phyloP scores from a whole-genome alignment of 2,329 filamentous ascomycete genomes.

The Colletotrichum sp. region DNA sequence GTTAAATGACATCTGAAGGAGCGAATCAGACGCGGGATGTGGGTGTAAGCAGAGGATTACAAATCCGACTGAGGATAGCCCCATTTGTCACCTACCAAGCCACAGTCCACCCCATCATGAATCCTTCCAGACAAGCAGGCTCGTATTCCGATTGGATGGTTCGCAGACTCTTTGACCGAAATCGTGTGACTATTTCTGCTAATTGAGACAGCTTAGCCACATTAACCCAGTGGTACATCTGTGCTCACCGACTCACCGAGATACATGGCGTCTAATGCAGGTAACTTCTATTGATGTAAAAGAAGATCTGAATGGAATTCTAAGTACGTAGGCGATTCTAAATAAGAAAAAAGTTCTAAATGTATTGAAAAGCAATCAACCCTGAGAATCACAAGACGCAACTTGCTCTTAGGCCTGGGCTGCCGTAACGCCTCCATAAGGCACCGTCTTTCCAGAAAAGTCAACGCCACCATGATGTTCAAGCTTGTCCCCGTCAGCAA shows the following conservation, averaged over 20 bases:
- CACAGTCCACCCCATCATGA: background rate
- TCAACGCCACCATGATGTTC: slow-evolving; percentile 26
- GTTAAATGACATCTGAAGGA: background rate
- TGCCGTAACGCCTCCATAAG: background rate
- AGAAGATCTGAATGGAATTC: background rate
- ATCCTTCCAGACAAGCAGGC: background rate
- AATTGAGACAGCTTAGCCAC: background rate
- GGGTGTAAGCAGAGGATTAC: background rate
- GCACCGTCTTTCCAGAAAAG: slow-evolving; percentile 21
- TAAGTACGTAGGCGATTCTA: background rate
- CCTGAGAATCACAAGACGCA: background rate
- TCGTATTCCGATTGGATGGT: background rate
- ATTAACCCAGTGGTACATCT: background rate
- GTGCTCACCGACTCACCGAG: background rate
- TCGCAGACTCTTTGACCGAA: background rate
- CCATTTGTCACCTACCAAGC: background rate
- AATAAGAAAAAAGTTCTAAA: background rate
- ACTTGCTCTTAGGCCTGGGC: background rate
- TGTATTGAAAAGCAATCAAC: background rate
- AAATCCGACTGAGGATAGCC: background rate
- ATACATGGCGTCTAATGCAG: background rate
- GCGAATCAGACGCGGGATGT: background rate
- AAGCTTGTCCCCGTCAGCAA: slow-evolving; percentile 30
- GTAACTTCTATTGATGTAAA: background rate
- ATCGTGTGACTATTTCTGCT: background rate